A percentile compares a stretch with the other conserved stretches of the same genome.
Evolutionary conservation across 2,329 filamentous ascomycete genomes (phyloP).

Genomic region (Diaporthe citriasiana): DNA sequence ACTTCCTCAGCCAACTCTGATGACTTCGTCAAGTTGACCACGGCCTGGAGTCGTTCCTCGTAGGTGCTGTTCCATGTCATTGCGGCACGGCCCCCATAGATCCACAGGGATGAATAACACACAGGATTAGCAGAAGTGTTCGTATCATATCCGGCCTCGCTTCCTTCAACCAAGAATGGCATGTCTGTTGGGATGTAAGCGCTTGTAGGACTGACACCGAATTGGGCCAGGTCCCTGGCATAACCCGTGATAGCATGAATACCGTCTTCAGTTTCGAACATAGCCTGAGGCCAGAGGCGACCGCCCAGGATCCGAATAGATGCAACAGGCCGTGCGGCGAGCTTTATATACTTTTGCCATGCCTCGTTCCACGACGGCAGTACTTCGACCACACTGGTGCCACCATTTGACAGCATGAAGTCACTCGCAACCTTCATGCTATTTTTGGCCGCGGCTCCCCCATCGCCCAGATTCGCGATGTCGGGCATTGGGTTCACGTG

Average conservation of each 20-base stretch:
- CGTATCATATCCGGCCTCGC: slow-evolving; percentile 7
- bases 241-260: background rate
- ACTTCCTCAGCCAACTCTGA: slow-evolving; percentile 9
- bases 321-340: slow-evolving; percentile 12
- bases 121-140: slow-evolving; percentile 9
- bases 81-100: background rate
- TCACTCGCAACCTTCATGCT: slow-evolving; percentile 17
- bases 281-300: slow-evolving; percentile 19
- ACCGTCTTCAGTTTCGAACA: slow-evolving; percentile 19
- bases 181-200: slow-evolving; percentile 23
- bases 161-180: slow-evolving; percentile 22
- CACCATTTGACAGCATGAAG: slow-evolving; percentile 25
- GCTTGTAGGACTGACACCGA: background rate
- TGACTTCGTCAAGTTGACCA: slow-evolving; percentile 14
- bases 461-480: slow-evolving; percentile 31
- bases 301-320: background rate
- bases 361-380: slow-evolving; percentile 8
- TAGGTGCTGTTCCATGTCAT: slow-evolving; percentile 33
- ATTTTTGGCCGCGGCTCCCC: background rate
- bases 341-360: slow-evolving; percentile 33
- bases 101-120: slow-evolving; percentile 22
- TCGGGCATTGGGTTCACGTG: slow-evolving; percentile 23
- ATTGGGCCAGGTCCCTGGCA: background rate
- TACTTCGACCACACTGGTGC: slow-evolving; percentile 19
- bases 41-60: background rate